A percentile compares a stretch with the other conserved stretches of the same genome.
These are phyloP conservation scores for Suhomyces panamericanus DNA, from an alignment of 1,139 yeast genomes.

Conservation along the genomic window DNA sequence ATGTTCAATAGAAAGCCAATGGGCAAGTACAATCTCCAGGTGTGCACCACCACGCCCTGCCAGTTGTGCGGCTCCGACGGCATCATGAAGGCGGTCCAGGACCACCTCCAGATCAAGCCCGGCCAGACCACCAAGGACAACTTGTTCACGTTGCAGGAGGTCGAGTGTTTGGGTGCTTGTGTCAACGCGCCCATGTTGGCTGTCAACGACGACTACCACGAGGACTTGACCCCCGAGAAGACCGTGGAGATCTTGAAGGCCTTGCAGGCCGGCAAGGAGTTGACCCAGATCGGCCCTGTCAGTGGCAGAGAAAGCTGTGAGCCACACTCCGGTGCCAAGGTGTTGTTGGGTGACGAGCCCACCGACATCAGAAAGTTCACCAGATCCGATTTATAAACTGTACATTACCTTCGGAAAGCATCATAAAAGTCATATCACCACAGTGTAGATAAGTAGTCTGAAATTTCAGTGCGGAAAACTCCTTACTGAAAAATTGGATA, in stretches of 20 bases:
- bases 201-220: constrained; percentile 78
- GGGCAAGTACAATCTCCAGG: constrained; percentile 83
- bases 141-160: constrained; percentile 80
- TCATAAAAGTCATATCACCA: constrained; percentile 2
- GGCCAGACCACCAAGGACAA: constrained; percentile 81
- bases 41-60: constrained; percentile 91
- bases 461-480: too few species aligned
- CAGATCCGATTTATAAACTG: constrained; percentile 43
- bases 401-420: constrained; percentile 12
- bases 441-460: background rate
- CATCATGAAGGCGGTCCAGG: constrained; percentile 68
- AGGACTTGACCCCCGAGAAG: constrained; percentile 74
- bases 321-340: constrained; percentile 72
- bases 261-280: constrained; percentile 62
- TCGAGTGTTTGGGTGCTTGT: constrained; percentile 91
- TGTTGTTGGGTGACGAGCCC: constrained; percentile 61
- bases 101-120: constrained; percentile 63
- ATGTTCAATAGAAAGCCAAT: constrained; percentile 88
- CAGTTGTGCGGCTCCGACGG: constrained; percentile 82
- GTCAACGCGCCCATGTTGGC: constrained; percentile 91
- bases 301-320: constrained; percentile 72
- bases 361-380: constrained; percentile 66
- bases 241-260: constrained; percentile 62
- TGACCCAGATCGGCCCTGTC: constrained; percentile 66
- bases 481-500: too few species aligned